Evolutionary conservation across 2,329 filamentous ascomycete genomes (phyloP), one percentile per base, ranked within the genome.

Genomic region (Gyromitra esculenta): DNA sequence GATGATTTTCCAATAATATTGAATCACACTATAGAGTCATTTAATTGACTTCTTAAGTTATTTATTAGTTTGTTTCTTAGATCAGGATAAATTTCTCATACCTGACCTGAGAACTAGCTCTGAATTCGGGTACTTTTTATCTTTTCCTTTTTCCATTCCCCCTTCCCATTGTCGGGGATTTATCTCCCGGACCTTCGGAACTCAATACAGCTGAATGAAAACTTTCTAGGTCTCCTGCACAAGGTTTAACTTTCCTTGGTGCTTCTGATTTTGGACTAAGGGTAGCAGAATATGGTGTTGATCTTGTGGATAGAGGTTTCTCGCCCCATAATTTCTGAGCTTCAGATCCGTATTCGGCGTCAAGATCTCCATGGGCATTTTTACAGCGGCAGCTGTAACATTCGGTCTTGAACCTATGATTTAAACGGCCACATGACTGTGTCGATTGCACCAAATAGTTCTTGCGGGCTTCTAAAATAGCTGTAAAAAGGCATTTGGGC

Each of bases 401-500:
- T 43, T 59, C 18, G 21, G 54, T 59, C 15, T 15, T 73, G 6
- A 13, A 9, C 35, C 15, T 67, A 15, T 54, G 35, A 9, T 37
- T 39, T 48, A 59, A 9, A 13, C 43, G 50, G 6, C 62, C 62
- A 68, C 70, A 73, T 21, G 63, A 67, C 18, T 25, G 43, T 25
- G 15, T 13, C 13, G 11, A n/a, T 39, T 66, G 48, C n/a, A n/a
- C 21, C 21, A 15, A 43, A 11, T 45, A 31, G 67, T 50, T 18
- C n/a, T 18, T 7, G 25, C 21, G 39, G 7, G 18, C 4, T 62
- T 60, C 67, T 8, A 5, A 43, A 56, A 31, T 37, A 56, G 18
- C 8, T 56, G 52, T 18, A 1, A 31, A 43, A 43, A 54, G 7
- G 50, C 3, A 6, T 6, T 45, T 7, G 9, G 41, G 41, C 1